Evolutionary conservation across 1,284 basidiomycete species (phyloP).

Genomic region (Mycosarcoma mackinlayi): DNA sequence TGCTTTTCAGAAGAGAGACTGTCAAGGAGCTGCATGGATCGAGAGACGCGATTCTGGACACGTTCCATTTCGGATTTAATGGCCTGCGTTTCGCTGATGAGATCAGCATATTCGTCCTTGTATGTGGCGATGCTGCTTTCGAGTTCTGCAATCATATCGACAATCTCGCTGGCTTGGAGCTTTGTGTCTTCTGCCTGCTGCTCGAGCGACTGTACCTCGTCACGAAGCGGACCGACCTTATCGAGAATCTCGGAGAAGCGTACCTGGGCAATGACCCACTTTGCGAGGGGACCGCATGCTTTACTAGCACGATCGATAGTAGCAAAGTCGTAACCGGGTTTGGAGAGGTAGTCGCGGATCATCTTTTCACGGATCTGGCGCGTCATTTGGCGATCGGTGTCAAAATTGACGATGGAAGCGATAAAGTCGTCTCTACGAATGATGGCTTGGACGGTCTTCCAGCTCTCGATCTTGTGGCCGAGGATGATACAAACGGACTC

Average conservation of each 20-base stretch:
- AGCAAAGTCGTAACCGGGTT: slow-evolving; percentile 94
- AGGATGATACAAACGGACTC: slow-evolving; percentile 97
- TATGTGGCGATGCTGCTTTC: slow-evolving; percentile 92
- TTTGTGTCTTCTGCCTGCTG: slow-evolving; percentile 91
- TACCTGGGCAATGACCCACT: slow-evolving; percentile 98
- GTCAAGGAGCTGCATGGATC: slow-evolving; percentile 93
- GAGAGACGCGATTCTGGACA: slow-evolving; percentile 94
- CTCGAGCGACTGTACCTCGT: slow-evolving; percentile 93
- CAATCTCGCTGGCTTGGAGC: slow-evolving; percentile 87
- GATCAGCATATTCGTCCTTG: slow-evolving; percentile 96
- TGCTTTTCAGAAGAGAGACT: slow-evolving; percentile 94
- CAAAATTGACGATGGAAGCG: slow-evolving; percentile 94
- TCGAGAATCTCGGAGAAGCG: slow-evolving; percentile 97
- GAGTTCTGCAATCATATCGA: slow-evolving; percentile 90
- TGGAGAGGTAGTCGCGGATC: slow-evolving; percentile 91
- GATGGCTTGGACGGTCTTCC: slow-evolving; percentile 95
- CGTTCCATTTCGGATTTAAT: slow-evolving; percentile 99
- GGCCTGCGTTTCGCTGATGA: slow-evolving; percentile 96
- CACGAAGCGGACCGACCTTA: slow-evolving; percentile 93
- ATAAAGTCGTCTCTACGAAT: slow-evolving; percentile 99
- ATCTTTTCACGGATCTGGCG: slow-evolving; percentile 88
- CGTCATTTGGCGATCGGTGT: slow-evolving; percentile 90
- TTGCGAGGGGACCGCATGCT: slow-evolving; percentile 97
- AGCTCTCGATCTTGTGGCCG: slow-evolving; percentile 96
- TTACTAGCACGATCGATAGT: slow-evolving; percentile 93